Base-by-base conservation (phyloP, 116 monocot genomes). In the Posidonia oceanica region DNA sequence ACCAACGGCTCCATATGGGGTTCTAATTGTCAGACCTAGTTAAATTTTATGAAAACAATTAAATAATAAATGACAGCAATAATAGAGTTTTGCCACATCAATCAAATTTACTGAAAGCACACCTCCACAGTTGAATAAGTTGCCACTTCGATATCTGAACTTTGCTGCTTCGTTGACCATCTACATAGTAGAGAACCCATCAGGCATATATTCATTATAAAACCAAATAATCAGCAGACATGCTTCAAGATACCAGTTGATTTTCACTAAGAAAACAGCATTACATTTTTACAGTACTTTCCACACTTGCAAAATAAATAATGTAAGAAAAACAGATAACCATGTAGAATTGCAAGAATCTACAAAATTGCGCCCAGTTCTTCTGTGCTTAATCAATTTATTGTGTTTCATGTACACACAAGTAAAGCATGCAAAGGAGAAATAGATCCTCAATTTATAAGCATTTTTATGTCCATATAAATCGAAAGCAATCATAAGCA, bases 101-200 rank as follows among this genome's bases (percentile, higher is more conserved):
- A 54, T 39, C 4, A 58, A 74, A n/a, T 20, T 23, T 22, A 62
- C 13, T 51, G 55, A 66, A 70, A 62, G 54, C 3, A 44, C 79
- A 88, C 95, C 95, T 81, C 95, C 95, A 80, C 95, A 96, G 54
- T 96, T 88, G 61, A 96, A 96, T 63, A 91, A 61, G 66, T 91
- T 91, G 15, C 95, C 95, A 63, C 95, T 96, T 63, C 95, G 82
- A 67, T 96, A 96, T 83, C 95, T 96, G 75, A 91, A 96, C 72
- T 96, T 96, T 57, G 95, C 95, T 67, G 86, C 91, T 76, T 96
- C 95, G 75, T 96, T 96, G 36, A 96, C 95, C 78, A 96, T 80
- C 95, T 96, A 68, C 21, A 63, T 37, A 41, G 7, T 14, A 59
- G 5, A 59, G 7, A 39, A 36, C 17, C 29, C 48, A 68, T 56